Base-by-base conservation (phyloP, 768 basidiomycete species). In the Lentinula raphanica region DNA sequence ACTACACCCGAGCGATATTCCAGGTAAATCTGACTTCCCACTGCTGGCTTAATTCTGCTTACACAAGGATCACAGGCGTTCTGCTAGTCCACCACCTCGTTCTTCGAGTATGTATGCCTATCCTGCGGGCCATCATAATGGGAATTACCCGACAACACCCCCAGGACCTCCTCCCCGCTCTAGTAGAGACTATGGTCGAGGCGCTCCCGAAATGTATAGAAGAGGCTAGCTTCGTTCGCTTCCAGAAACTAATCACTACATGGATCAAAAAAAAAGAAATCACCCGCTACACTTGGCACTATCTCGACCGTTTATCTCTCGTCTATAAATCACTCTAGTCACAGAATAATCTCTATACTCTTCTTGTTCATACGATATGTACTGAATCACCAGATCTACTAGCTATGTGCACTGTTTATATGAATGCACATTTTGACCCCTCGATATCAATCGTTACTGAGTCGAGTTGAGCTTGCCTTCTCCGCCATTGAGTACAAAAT, bases 71-170 rank as follows among this genome's bases (percentile, higher is more conserved):
- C 86, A 8, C 21, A 56, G 89, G 63, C 86, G 89, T 54, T 92
- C 90, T 32, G 79, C 83, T 64, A 91, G 89, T 64, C 87, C 86
- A 57, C 79, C 80, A 60, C 72, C 80, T 58, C 76, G 83, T 42
- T 73, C 42, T 9, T 19, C 82, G 59, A 69, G 72, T 65, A 68
- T 69, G 23, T 65, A 63, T 64, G 69, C 74, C 51, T 87, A 86
- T 69, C 84, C 87, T 50, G 9, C 42, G 15, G 49, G 32, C 15
- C 8, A 49, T 44, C 56, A 39, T 49, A 53, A n/a, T 28, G 23
- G 49, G 19, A 23, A 39, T 23, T 49, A 46, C 25, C 15, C 56
- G 31, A n/a, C 40, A 25, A 57, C 56, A 3, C 56, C 56, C 49
- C 56, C 56, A 38, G 46, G 56, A 5, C 40, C 54, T 23, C 56